These are phyloP conservation scores for Magnolia kwangsiensis DNA, from an alignment of 164 flowering plant genomes.

Conservation along the genomic window DNA sequence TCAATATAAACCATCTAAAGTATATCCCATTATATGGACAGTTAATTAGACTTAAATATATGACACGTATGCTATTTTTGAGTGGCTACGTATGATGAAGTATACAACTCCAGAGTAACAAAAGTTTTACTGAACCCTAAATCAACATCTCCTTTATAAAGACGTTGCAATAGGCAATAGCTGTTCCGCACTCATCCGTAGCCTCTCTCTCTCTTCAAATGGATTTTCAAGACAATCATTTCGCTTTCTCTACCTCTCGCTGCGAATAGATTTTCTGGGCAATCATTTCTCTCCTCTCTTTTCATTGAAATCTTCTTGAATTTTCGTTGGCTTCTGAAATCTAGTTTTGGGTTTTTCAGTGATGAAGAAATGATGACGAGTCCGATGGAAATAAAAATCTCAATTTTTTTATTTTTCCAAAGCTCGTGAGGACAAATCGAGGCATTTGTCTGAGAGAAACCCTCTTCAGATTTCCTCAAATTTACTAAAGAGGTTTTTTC, in stretches of 20 bases:
- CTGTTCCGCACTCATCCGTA: not conserved
- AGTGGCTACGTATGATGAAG: not conserved
- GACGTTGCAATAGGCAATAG: not conserved
- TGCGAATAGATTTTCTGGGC: not conserved
- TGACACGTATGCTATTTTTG: no score
- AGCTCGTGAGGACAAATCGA: constrained; percentile 47
- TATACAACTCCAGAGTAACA: not conserved
- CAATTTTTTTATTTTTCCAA: not conserved
- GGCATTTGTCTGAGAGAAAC: constrained; percentile 64
- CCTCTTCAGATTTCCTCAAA: not conserved
- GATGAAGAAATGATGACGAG: constrained; percentile 62
- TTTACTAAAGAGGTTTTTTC: not conserved
- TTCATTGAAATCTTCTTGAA: not conserved
- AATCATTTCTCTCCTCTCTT: not conserved
- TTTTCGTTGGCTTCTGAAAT: not conserved
- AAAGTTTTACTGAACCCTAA: not conserved
- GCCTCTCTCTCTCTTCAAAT: not conserved
- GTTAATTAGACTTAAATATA: no score
- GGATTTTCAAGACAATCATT: not conserved
- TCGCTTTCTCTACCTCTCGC: no score
- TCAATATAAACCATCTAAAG: no score
- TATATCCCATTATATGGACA: no score
- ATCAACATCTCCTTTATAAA: not conserved
- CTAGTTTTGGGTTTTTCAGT: constrained; percentile 27
- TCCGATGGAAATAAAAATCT: constrained; percentile 26